A percentile compares a stretch with the other conserved stretches of the same genome.
Evolutionary conservation across 805 yeast genomes (phyloP).

Genomic region (Lachancea waltii): DNA sequence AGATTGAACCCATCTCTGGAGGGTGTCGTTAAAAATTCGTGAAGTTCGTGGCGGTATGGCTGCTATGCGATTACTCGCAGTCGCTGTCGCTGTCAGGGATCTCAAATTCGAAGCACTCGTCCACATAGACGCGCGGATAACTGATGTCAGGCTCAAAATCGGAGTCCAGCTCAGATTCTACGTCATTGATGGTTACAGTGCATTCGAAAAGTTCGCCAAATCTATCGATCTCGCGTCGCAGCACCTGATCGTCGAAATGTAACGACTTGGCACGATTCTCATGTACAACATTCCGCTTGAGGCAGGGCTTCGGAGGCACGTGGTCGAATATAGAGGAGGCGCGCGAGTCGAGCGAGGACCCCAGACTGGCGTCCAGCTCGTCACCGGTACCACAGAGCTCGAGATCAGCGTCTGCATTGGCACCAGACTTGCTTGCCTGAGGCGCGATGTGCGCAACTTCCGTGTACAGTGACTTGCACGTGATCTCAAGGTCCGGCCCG

Average conservation of each 20-base stretch:
- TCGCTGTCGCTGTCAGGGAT: background rate
- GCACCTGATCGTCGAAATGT: constrained; percentile 22
- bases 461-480: background rate
- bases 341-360: constrained; percentile 22
- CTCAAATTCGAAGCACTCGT: background rate
- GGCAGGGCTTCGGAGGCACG: constrained; percentile 4
- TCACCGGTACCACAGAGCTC: constrained; percentile 7
- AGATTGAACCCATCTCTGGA: too few species aligned
- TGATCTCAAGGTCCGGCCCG: constrained; percentile 53
- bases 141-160: constrained; percentile 1
- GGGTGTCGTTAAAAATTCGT: background rate
- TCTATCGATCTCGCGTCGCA: constrained; percentile 23
- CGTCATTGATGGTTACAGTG: constrained; percentile 21
- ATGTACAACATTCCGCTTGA: background rate
- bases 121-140: background rate
- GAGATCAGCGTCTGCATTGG: too few species aligned
- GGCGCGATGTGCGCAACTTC: background rate
- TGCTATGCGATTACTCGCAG: background rate
- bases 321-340: constrained; percentile 27
- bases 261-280: constrained; percentile 8
- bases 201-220: constrained; percentile 20
- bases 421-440: background rate
- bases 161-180: constrained; percentile 3
- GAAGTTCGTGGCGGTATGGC: background rate
- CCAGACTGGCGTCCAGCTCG: constrained; percentile 1